Base-by-base conservation (phyloP, 2,329 filamentous ascomycete genomes). In the Fusarium stilboides region DNA sequence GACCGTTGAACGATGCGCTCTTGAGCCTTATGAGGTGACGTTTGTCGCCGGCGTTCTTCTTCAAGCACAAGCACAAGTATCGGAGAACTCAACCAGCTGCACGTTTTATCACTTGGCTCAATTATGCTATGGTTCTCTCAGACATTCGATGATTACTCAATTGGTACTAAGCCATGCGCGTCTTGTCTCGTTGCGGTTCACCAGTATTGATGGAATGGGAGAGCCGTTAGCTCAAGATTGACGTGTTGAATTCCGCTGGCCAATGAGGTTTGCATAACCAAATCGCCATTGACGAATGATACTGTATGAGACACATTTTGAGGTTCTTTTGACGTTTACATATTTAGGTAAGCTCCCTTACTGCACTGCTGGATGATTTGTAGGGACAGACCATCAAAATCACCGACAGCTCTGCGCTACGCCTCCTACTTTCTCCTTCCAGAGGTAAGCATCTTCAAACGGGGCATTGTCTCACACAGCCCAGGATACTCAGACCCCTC, bases 11-110 rank as follows among this genome's bases (percentile, higher is more conserved):
- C 50, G 15, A 50, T 28, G 31, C 43, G 22, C 6, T 42, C 28
- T 57, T 14, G 19, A 39, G n/a, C 33, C n/a, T 26, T 40, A 14
- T 12, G 15, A 24, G 31, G 44, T 53, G 55, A 53, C 47, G 37
- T 39, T 20, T 9, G n/a, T 20, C 10, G 44, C 10, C 15, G 34
- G 17, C 34, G 34, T 17, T 36, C 13, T 10, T 15, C 34, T 17
- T 36, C 14, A 17, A 14, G 10, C 34, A 31, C 28, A 31, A 31
- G 10, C 28, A 12, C 28, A 31, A 31, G 28, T 12, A 31, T 31
- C 10, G 28, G 28, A 31, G 28, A 31, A 31, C 12, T 31, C 5
- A 31, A 31, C 10, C 28, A 31, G 10, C 28, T 13, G 3, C 17
- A 14, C 15, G 34, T 6, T 36, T 17, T 17, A 14, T 36, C 34